phyloP scores from a whole-genome alignment of 176 grass and related monocot genomes.

The Oryza officinalis region DNA sequence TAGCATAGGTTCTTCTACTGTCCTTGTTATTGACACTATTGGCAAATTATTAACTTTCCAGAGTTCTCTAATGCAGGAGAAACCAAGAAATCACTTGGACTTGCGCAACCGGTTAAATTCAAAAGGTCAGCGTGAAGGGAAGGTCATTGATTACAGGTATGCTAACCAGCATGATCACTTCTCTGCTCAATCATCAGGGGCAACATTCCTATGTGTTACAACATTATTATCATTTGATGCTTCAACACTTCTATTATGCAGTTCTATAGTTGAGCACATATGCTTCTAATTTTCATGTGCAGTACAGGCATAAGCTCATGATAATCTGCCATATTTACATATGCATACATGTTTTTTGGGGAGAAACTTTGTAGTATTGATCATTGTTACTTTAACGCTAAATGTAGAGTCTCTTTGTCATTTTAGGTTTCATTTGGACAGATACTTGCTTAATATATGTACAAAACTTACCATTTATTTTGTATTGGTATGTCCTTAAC shows the following conservation, averaged over 20 bases:
- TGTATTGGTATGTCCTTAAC: constrained; percentile 8
- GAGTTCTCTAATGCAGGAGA: constrained; percentile 67
- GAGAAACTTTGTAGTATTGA: not conserved
- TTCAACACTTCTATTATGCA: not conserved
- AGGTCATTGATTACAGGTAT: constrained; percentile 96
- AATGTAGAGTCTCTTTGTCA: not conserved
- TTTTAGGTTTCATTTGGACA: not conserved
- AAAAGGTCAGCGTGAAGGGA: constrained; percentile 90
- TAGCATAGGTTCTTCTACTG: not conserved
- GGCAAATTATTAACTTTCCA: not conserved
- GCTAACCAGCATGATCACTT: not conserved
- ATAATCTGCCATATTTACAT: not conserved
- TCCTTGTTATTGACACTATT: not conserved
- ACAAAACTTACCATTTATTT: not conserved
- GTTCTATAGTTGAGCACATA: not conserved
- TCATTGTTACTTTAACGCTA: not conserved
- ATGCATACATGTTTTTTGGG: not conserved
- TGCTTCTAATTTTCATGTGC: not conserved
- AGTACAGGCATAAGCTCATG: not conserved
- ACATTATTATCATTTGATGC: not conserved
- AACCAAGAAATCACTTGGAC: constrained; percentile 95
- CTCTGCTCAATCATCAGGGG: not conserved
- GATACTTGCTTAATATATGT: not conserved
- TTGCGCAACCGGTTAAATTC: constrained; percentile 88
- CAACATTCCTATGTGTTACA: not conserved